Evolutionary conservation across 169 alveolate genomes (phyloP).

Genomic region (Toxoplasma gondii): DNA sequence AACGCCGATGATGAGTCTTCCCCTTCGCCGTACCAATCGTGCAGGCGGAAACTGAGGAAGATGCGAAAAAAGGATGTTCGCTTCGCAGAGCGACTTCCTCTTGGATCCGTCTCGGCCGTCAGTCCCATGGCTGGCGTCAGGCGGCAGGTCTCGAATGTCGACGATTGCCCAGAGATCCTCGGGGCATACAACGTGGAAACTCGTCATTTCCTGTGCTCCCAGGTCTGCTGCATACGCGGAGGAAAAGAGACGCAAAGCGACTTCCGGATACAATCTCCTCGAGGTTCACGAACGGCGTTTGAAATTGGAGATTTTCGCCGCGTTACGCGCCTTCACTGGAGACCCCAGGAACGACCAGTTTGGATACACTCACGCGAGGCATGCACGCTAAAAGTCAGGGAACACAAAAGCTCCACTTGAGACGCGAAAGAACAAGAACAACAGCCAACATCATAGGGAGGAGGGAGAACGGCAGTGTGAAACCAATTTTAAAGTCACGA

Average conservation of each 20-base stretch:
- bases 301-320: not conserved
- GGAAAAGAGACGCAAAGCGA: not conserved
- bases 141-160: not conserved
- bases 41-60: conserved; percentile 12
- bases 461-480: too few relatives aligned
- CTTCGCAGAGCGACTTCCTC: not conserved
- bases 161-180: conserved; percentile 13
- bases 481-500: too few relatives aligned
- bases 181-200: not conserved
- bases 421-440: too few relatives aligned
- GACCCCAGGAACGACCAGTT: too few relatives aligned
- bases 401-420: too few relatives aligned
- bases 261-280: not conserved
- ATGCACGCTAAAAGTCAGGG: too few relatives aligned
- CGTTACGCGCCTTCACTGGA: too few relatives aligned
- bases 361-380: too few relatives aligned
- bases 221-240: not conserved
- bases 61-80: not conserved
- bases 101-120: not conserved
- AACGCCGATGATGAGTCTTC: not conserved
- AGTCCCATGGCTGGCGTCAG: not conserved
- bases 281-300: not conserved
- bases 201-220: conserved; percentile 19
- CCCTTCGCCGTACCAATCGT: not conserved
- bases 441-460: too few relatives aligned